Evolutionary conservation across 169 alveolate species (phyloP).

Genomic region (Plasmodium vivax): DNA sequence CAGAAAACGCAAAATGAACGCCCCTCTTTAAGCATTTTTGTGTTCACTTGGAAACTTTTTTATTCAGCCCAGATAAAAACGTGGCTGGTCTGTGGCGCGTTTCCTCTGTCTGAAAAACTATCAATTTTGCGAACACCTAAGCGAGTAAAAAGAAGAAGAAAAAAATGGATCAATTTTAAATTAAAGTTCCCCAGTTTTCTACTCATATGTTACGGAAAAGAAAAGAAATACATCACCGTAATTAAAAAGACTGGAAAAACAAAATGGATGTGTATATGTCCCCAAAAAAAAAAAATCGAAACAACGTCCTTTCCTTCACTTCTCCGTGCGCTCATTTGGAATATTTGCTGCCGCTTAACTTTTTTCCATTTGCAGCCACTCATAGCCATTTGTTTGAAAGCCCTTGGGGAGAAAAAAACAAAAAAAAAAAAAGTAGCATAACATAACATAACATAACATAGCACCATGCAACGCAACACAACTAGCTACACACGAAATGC

Average conservation of each 20-base stretch:
- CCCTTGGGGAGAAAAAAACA: background rate
- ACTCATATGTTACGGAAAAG: background rate
- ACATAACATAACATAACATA: background rate
- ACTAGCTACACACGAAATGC: slow-evolving; percentile 7
- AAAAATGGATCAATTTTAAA: background rate
- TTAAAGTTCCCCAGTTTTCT: background rate
- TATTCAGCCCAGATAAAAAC: background rate
- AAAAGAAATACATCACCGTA: background rate
- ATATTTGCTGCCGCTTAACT: background rate
- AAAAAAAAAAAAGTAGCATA: background rate
- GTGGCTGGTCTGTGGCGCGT: background rate
- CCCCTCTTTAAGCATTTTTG: slow-evolving; percentile 10
- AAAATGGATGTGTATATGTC: background rate
- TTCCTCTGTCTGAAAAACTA: background rate
- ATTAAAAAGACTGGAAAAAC: background rate
- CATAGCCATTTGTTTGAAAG: background rate
- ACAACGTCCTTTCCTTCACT: background rate
- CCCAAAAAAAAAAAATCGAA: background rate
- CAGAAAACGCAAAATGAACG: slow-evolving; percentile 8
- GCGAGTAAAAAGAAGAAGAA: background rate
- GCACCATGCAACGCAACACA: background rate
- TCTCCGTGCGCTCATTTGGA: background rate
- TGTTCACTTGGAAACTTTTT: background rate
- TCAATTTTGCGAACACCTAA: background rate
- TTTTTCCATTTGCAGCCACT: background rate